A percentile compares a stretch with the other conserved stretches of the same genome.
These are phyloP conservation scores for Pseudopediastrum boryanum DNA, from an alignment of 139 green algal species.

Conservation along the genomic window DNA sequence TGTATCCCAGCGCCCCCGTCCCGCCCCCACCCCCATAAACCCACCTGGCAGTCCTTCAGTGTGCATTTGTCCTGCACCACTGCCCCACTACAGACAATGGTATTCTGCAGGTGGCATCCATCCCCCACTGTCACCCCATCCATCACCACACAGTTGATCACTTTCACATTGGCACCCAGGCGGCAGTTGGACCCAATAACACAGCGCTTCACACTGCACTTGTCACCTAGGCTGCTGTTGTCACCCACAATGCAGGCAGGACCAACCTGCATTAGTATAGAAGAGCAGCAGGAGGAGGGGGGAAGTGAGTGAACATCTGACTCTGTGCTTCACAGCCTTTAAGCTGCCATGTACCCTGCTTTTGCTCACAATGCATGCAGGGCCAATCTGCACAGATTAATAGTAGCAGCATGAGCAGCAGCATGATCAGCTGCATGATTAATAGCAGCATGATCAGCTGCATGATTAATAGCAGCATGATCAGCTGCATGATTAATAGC, in stretches of 20 bases:
- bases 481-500: too few relatives aligned
- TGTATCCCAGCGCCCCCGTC: too few relatives aligned
- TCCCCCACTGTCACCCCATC: conserved; percentile 73
- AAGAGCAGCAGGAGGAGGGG: conserved; percentile 5
- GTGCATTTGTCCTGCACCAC: conserved; percentile 52
- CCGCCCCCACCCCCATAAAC: too few relatives aligned
- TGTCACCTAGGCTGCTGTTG: conserved; percentile 78
- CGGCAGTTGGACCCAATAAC: conserved; percentile 78
- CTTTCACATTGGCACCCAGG: conserved; percentile 78
- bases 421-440: too few relatives aligned
- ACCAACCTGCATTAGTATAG: conserved; percentile 31
- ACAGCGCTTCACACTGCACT: conserved; percentile 84
- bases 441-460: too few relatives aligned
- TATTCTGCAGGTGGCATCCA: conserved; percentile 79
- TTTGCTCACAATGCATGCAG: too few relatives aligned
- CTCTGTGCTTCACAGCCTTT: too few relatives aligned
- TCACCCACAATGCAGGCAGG: conserved; percentile 78
- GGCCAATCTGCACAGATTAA: too few relatives aligned
- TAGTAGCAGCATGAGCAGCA: too few relatives aligned
- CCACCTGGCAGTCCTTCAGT: conserved; percentile 80
- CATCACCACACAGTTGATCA: conserved; percentile 85
- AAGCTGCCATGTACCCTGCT: too few relatives aligned
- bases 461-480: too few relatives aligned
- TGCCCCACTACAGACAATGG: conserved; percentile 66
- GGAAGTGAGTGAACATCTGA: too few relatives aligned